phyloP scores from a whole-genome alignment of 495 filamentous ascomycete genomes.

The Filosporella fistucella region DNA sequence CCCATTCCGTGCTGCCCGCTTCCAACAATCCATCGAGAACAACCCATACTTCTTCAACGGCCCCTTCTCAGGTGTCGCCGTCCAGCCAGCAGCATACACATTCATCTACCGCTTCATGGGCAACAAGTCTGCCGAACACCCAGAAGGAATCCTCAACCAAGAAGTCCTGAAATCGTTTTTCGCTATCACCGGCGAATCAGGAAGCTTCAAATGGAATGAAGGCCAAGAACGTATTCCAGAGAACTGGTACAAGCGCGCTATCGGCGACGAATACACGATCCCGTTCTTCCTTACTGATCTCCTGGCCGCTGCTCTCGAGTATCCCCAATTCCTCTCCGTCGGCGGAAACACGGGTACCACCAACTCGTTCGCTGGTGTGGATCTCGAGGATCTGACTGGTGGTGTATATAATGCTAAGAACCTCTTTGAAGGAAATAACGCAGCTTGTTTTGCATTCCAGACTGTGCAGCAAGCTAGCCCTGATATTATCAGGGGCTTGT shows the following conservation, averaged over 20 bases:
- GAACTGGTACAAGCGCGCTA: conserved; percentile 9
- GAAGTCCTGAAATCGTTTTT: conserved; percentile 39
- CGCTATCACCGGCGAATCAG: conserved; percentile 31
- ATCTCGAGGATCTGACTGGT: conserved; percentile 41
- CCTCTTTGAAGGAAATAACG: conserved; percentile 39
- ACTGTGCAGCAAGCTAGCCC: conserved; percentile 26
- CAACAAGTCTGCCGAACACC: conserved; percentile 39
- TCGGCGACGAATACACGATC: conserved; percentile 10
- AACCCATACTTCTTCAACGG: conserved; percentile 50
- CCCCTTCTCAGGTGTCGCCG: conserved; percentile 40
- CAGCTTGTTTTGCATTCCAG: conserved; percentile 40
- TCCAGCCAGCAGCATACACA: conserved; percentile 39
- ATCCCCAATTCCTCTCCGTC: conserved; percentile 29
- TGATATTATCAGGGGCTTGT: conserved; percentile 39
- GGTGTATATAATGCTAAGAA: conserved; percentile 38
- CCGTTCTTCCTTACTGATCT: conserved; percentile 15
- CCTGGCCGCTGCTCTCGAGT: conserved; percentile 26
- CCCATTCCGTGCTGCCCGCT: conserved; percentile 31
- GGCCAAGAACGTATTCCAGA: conserved; percentile 42
- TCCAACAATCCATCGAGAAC: conserved; percentile 38
- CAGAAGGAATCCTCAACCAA: conserved; percentile 36
- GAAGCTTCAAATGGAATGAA: conserved; percentile 35
- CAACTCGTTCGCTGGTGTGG: conserved; percentile 47
- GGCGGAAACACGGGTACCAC: conserved; percentile 52
- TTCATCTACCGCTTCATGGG: conserved; percentile 35